phyloP scores from a whole-genome alignment of 169 alveolate species.

The Cryptosporidium viatorum region DNA sequence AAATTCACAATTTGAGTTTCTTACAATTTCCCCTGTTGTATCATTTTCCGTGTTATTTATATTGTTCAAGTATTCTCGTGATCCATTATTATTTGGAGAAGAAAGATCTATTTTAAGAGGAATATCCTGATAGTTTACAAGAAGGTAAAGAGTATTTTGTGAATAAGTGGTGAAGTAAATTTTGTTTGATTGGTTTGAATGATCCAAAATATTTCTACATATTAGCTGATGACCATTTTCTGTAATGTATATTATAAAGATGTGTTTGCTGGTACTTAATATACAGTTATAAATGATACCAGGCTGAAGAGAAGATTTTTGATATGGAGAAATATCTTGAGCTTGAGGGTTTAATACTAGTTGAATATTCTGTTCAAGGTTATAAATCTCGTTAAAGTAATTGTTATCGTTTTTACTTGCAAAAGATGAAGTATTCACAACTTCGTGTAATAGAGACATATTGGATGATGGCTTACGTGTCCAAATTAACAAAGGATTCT shows the following conservation, averaged over 20 bases:
- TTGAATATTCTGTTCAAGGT: slow-evolving; percentile 14
- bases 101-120: slow-evolving; percentile 49
- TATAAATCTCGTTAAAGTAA: background rate
- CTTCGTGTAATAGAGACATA: background rate
- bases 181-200: slow-evolving; percentile 30
- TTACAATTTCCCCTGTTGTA: background rate
- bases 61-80: background rate
- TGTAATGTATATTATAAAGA: slow-evolving; percentile 2
- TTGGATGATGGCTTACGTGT: slow-evolving; percentile 15
- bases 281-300: slow-evolving; percentile 9
- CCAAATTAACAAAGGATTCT: slow-evolving; percentile 24
- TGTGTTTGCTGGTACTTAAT: background rate
- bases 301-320: background rate
- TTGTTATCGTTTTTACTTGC: background rate
- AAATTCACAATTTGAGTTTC: slow-evolving; percentile 6
- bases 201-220: slow-evolving; percentile 39
- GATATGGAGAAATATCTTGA: background rate
- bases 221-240: slow-evolving; percentile 48
- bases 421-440: background rate
- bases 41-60: slow-evolving; percentile 2
- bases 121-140: slow-evolving; percentile 41
- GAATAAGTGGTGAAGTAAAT: slow-evolving; percentile 40
- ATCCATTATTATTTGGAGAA: background rate
- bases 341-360: background rate
- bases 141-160: slow-evolving; percentile 27